These are phyloP conservation scores for Rhazya stricta DNA, from an alignment of 257 asterid genomes.

Conservation along the genomic window DNA sequence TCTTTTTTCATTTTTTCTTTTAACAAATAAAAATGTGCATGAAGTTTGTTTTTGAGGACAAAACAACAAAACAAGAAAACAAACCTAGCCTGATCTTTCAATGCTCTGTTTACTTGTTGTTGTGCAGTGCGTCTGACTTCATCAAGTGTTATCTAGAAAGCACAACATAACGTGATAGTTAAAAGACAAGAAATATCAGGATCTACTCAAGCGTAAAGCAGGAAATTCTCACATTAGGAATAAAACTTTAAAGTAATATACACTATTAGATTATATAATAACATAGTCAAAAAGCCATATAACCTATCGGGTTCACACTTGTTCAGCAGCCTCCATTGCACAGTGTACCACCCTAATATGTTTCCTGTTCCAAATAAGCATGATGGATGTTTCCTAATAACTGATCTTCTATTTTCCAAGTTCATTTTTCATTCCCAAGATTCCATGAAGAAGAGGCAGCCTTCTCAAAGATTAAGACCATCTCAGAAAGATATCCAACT, in stretches of 20 bases:
- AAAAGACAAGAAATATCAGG: background rate
- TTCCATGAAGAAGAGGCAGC: too few relatives aligned
- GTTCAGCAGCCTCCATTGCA: background rate
- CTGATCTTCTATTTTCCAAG: background rate
- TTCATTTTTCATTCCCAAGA: too few relatives aligned
- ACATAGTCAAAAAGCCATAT: background rate
- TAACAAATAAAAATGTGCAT: background rate
- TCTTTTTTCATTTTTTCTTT: background rate
- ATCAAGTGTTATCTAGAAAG: conserved; percentile 72
- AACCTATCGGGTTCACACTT: background rate
- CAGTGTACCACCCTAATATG: background rate
- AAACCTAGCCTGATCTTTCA: conserved; percentile 84
- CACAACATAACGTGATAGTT: conserved; percentile 8
- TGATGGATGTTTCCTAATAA: background rate
- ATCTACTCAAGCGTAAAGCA: too few relatives aligned
- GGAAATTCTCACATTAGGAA: background rate
- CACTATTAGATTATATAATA: too few relatives aligned
- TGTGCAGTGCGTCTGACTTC: conserved; percentile 96
- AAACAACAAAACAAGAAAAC: conserved; percentile 13
- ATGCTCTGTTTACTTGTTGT: conserved; percentile 73
- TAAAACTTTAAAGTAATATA: too few relatives aligned
- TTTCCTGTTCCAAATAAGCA: background rate
- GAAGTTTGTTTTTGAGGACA: background rate
- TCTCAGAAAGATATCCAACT: background rate
- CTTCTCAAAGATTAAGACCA: background rate